Percentiles rank a stretch among this genome's conserved stretches.
Conservation (phyloP, 2,329 filamentous ascomycete genomes). For the Leptographium galeiforme region DNA sequence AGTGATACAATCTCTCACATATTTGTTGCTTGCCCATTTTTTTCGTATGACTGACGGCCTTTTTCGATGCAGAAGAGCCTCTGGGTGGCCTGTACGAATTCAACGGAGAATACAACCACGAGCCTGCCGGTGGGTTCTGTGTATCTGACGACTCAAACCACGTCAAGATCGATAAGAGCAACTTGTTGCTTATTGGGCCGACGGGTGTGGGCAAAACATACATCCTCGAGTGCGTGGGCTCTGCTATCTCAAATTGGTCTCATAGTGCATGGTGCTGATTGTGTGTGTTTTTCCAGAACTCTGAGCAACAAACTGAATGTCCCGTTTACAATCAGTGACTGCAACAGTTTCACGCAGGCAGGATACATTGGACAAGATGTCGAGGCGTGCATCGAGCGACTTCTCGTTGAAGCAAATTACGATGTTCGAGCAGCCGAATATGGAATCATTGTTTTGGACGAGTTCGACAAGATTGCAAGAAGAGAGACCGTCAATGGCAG, state of each 20-base stretch:
- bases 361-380: conserved; percentile 97
- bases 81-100: conserved; percentile 25
- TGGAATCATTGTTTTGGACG: conserved; percentile 90
- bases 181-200: conserved; percentile 78
- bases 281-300: conserved; percentile 43
- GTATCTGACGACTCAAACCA: conserved; percentile 35
- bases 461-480: conserved; percentile 93
- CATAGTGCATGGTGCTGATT: background rate
- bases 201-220: conserved; percentile 95
- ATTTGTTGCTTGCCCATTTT: conserved; percentile 18
- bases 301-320: conserved; percentile 87
- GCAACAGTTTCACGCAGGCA: conserved; percentile 89
- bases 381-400: conserved; percentile 84
- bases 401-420: conserved; percentile 83
- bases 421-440: conserved; percentile 73
- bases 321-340: conserved; percentile 90
- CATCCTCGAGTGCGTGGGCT: conserved; percentile 53
- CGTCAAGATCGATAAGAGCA: conserved; percentile 87
- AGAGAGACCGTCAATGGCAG: conserved; percentile 78
- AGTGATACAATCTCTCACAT: conserved; percentile 18
- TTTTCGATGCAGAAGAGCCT: conserved; percentile 35
- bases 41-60: conserved; percentile 10
- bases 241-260: background rate
- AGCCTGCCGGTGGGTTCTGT: conserved; percentile 29
- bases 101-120: conserved; percentile 11